These are phyloP conservation scores for Blastomyces parvus DNA, from an alignment of 2,329 filamentous ascomycete species.

Conservation along the genomic window DNA sequence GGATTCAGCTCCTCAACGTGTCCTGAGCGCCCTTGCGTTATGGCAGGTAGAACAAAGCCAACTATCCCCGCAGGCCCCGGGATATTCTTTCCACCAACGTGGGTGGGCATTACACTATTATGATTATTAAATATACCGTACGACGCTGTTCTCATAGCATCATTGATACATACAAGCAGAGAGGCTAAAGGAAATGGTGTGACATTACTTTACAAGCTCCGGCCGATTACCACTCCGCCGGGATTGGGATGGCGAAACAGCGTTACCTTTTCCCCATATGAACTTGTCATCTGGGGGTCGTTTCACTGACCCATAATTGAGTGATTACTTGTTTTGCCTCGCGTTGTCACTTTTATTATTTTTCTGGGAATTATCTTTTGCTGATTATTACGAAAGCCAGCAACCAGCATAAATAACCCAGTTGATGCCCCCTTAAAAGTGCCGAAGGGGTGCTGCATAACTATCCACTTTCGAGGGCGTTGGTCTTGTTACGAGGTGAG, in stretches of 20 bases:
- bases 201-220: constrained; percentile 8
- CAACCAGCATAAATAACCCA: background rate
- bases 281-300: background rate
- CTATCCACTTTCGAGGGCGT: background rate
- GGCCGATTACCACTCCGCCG: constrained; percentile 4
- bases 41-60: background rate
- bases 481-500: background rate
- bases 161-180: background rate
- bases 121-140: background rate
- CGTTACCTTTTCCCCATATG: background rate
- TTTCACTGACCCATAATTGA: constrained; percentile 2
- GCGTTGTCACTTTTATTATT: background rate
- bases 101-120: background rate
- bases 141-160: background rate
- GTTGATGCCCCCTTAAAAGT: background rate
- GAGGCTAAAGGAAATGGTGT: background rate
- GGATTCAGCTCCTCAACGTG: background rate
- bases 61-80: background rate
- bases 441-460: background rate
- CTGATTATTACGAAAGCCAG: background rate
- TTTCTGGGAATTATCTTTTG: background rate
- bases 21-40: background rate
- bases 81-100: background rate
- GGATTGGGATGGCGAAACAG: background rate
- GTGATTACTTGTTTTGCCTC: background rate